Base-by-base conservation (phyloP, 164 flowering plant species). In the Dillenia turbinata region DNA sequence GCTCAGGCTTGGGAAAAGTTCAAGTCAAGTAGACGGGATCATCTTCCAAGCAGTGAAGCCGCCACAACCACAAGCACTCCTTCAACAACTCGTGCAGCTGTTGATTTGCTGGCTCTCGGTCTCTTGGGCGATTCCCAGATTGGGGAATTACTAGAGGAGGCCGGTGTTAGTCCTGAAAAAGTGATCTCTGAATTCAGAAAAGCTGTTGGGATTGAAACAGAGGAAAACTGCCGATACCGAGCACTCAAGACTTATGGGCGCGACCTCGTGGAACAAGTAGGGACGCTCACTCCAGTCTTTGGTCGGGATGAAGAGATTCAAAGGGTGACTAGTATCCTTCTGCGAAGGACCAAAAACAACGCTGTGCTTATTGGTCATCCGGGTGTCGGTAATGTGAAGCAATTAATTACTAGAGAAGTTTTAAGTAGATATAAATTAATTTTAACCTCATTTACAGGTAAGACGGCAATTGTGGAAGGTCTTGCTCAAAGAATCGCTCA, bases 381-480 rank as follows among this genome's bases (percentile, higher is more conserved):
- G 47, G 79, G 79, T 44, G 79, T 75, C 1, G 22, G 22, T 19
- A 19, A 19, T 19, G 22, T 19, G 22, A 19, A 19, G 22, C 22
- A 19, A 19, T 19, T 19, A 19, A 19, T 19, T 19, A 19, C 22
- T 19, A 19, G 1, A 19, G 22, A 19, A 19, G 22, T 19, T 19
- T 19, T 1, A 19, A 19, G 22, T 19, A 19, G 22, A 19, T 1
- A 19, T 1, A 19, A 19, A 19, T 19, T 19, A 19, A 19, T 19
- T 19, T 19, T 19, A 19, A 19, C 22, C 22, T 19, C 22, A 1
- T 19, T 19, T 1, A 19, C 22, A 6, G 97, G 97, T 10, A 91
- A 91, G 67, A 91, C 96, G 0, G 94, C 96, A 0, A 92, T 91
- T 0, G 96, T 89, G 0, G 92, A 91, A 58, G 97, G 97, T 1